Base-by-base conservation (phyloP, 805 yeast species). In the Starmerella apis region DNA sequence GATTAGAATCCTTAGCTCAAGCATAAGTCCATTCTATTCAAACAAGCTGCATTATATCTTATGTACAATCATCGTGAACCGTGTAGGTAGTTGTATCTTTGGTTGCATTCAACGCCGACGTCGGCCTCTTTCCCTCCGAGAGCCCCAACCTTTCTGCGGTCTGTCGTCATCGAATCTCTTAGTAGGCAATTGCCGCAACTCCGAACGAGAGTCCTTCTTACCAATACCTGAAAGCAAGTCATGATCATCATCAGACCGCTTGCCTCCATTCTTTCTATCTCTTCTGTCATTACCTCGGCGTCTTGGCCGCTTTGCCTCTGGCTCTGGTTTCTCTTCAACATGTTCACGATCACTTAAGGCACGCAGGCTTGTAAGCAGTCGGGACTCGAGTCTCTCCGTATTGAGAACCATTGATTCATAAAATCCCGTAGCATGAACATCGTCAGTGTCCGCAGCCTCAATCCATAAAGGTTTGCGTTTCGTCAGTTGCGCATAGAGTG, bases 401-500 rank as follows among this genome's bases (percentile, higher is more conserved):
- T 43, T 28, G 32, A 16, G 35, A 11, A 14, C 5, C 27, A 43
- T 9, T 32, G 37, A 3, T 20, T 43, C 31, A 19, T 13, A 30
- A 16, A 43, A 43, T 3, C 31, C 46, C 9, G 46, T 43, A 3
- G n/a, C 27, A 11, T 10, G 10, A 14, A 43, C 13, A 20, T 43
- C 46, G 19, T 4, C 46, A 19, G 16, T 1, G 6, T 19, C 37
- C 2, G 20, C 11, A 4, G 36, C 28, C 13, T 5, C 19, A 1
- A 43, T 13, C 46, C 46, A 43, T 11, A 43, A 37, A 7, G 37
- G 4, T 19, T 20, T 19, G 5, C 50, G 38, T 25, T 41, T 47
- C 18, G 22, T 2, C 4, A 55, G 39, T 28, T 55, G 58, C 3
- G 58, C 57, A 13, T 43, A 39, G n/a, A 56, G 42, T n/a, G 59